Conservation (phyloP, 192 early-diverging fungal species). For the Thamnidium elegans region DNA sequence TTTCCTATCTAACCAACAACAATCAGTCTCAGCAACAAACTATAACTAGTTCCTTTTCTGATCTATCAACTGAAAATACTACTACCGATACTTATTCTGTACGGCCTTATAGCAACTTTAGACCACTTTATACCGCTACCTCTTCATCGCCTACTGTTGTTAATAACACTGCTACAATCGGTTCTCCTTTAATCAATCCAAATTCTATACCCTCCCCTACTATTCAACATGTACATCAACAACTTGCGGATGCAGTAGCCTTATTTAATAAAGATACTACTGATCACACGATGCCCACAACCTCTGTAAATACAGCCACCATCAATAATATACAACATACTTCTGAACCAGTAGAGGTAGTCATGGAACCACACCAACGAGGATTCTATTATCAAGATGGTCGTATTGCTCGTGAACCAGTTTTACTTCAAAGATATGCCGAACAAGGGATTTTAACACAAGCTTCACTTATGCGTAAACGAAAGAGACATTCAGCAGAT, state of each 20-base stretch:
- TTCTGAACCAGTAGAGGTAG: not conserved
- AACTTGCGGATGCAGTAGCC: not conserved
- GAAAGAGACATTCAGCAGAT: constrained; percentile 28
- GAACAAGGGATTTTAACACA: constrained; percentile 36
- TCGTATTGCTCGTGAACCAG: constrained; percentile 30
- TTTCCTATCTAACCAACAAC: constrained; percentile 14
- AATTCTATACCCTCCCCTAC: constrained; percentile 13
- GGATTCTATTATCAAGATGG: constrained; percentile 37
- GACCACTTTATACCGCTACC: constrained; percentile 4
- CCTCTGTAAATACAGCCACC: not conserved
- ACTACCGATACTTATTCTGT: constrained; percentile 9
- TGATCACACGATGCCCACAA: not conserved
- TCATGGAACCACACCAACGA: constrained; percentile 35
- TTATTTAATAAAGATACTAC: not conserved
- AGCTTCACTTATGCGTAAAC: constrained; percentile 32
- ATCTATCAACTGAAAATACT: not conserved
- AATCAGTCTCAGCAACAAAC: not conserved
- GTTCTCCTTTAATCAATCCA: not conserved
- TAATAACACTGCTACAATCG: not conserved
- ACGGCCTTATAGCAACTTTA: constrained; percentile 16
- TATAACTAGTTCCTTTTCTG: no score
- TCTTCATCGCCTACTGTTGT: not conserved
- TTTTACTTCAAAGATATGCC: constrained; percentile 29
- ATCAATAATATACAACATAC: not conserved
- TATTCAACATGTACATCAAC: not conserved